A percentile compares a stretch with the other conserved stretches of the same genome.
Conservation (phyloP, 306 rosid species). For the Chamaecrista fasciculata region DNA sequence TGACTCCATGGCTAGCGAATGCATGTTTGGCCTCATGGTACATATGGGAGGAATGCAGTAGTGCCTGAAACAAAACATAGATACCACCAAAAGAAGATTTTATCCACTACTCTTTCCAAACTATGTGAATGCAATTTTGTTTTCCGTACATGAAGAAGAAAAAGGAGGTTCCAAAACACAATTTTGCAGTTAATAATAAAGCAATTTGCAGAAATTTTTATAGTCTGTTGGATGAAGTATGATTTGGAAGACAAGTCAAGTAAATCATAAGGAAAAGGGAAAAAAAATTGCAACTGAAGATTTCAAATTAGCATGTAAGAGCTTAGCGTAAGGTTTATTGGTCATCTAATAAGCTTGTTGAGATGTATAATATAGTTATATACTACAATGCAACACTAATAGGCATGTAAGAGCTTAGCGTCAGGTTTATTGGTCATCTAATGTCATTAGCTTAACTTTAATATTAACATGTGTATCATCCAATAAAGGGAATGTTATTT, state of each 20-base stretch:
- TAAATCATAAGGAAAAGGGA: neutral
- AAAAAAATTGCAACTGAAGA: neutral
- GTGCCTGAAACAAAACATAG: slow-evolving; percentile 59
- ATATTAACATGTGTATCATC: neutral
- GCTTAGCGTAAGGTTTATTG: neutral
- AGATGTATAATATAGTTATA: neutral
- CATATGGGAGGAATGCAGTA: slow-evolving; percentile 97
- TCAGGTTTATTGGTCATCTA: no score
- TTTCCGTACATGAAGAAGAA: neutral
- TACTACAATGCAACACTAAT: neutral
- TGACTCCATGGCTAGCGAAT: slow-evolving; percentile 79
- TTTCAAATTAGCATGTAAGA: neutral
- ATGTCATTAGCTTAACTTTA: slow-evolving; percentile 16
- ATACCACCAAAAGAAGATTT: slow-evolving; percentile 21
- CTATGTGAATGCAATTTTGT: neutral
- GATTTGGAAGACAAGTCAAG: neutral
- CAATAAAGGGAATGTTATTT: neutral
- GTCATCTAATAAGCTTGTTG: neutral
- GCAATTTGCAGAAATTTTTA: neutral
- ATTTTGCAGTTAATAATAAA: neutral
- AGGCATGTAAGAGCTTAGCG: no score
- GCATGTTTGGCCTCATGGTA: slow-evolving; percentile 94
- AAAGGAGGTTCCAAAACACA: neutral
- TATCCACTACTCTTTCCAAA: neutral
- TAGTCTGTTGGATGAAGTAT: neutral